A percentile compares a stretch with the other conserved stretches of the same genome.
These are phyloP conservation scores for Coemansia sp. DNA, from an alignment of 192 early-diverging fungal species.

Conservation along the genomic window DNA sequence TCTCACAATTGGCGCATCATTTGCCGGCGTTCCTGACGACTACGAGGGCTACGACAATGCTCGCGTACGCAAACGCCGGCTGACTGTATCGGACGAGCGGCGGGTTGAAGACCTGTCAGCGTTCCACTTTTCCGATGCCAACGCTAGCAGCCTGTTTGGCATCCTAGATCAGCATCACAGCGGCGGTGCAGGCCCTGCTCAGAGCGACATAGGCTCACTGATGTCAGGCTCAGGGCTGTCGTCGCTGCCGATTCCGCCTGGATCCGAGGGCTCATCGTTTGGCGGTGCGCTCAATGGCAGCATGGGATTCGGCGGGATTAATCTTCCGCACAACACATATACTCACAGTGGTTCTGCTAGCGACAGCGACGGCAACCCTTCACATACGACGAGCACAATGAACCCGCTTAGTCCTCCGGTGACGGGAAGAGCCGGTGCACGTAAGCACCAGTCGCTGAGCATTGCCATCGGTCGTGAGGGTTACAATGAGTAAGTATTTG, in stretches of 20 bases:
- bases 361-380: not conserved
- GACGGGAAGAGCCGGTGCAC: constrained; percentile 15
- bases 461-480: constrained; percentile 33
- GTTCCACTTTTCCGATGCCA: constrained; percentile 21
- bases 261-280: constrained; percentile 28
- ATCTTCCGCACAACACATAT: constrained; percentile 8
- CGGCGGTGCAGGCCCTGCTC: constrained; percentile 5
- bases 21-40: constrained; percentile 30
- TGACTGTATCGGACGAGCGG: constrained; percentile 47
- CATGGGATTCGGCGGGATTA: constrained; percentile 21
- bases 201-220: constrained; percentile 3
- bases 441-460: constrained; percentile 51
- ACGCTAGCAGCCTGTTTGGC: constrained; percentile 35
- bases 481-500: constrained; percentile 45
- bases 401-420: constrained; percentile 26
- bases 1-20: constrained; percentile 24
- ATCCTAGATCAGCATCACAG: constrained; percentile 42
- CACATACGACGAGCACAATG: constrained; percentile 1
- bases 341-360: not conserved
- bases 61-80: constrained; percentile 48
- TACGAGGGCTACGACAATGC: constrained; percentile 53
- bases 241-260: constrained; percentile 33
- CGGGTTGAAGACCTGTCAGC: constrained; percentile 23
- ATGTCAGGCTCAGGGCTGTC: constrained; percentile 16
- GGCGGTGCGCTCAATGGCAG: constrained; percentile 13